Evolutionary conservation across 192 early-diverging fungal species (phyloP), one percentile per base, ranked within the genome.

Genomic region (Coemansia biformis): DNA sequence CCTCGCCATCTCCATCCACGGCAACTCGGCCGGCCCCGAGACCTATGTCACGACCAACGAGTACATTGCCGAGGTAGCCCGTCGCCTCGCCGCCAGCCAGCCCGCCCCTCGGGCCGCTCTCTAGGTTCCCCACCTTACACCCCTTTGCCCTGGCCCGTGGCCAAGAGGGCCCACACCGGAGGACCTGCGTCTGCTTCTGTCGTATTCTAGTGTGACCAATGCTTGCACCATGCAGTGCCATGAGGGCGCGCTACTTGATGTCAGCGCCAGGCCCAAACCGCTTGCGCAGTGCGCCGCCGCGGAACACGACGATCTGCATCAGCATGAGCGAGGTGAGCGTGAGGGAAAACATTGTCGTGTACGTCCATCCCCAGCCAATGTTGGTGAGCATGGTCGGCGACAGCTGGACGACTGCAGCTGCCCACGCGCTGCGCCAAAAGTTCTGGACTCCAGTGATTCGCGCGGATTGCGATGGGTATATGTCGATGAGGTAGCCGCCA

Each of bases 1-100:
- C 66, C 72, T 98, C 49, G 93, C 95, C 21, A 76, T 98, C 63
- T 79, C 91, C 30, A 98, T 98, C 59, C 85, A 98, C 54, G 92
- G 90, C 58, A 78, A 74, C 37, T 55, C 84, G 47, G 86, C 86
- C 44, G 61, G 41, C 9, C 79, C 87, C 15, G 75, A 85, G 17
- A 86, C 94, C 57, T 98, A 92, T 55, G 86, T 90, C 44, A 91
- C 83, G 66, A 87, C 88, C 23, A 71, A 85, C 43, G 86, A 89
- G 51, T 95, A 93, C 79, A 79, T 98, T 56, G 80, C 87, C 39
- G 81, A 84, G 47, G 83, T 98, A 52, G 84, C 88, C 32, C 78
- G 79, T 36, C 78, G 77, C 33, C 65, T 86, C 23, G 48, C 61
- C 12, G 43, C 38, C 10, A 58, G 58, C 24, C 74, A 76, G 51